Percentiles rank a stretch among this genome's conserved stretches.
Conservation (phyloP, 2,329 filamentous ascomycete species). For the Colletotrichum chlorophyti region DNA sequence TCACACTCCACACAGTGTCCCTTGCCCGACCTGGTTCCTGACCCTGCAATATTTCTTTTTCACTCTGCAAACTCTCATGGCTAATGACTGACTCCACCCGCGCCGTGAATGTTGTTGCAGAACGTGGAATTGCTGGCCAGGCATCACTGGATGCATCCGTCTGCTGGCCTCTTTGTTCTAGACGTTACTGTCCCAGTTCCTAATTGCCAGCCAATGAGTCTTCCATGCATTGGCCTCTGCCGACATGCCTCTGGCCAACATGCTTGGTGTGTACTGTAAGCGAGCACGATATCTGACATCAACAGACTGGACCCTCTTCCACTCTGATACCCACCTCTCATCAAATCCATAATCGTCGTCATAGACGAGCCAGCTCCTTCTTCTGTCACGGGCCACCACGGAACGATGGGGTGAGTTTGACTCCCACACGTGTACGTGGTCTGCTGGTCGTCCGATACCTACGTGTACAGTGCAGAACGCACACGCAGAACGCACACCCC, state of each 20-base stretch:
- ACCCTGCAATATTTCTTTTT: neutral
- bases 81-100: neutral
- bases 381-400: neutral
- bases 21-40: too few species aligned
- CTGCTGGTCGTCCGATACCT: constrained; percentile 6
- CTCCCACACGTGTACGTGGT: neutral
- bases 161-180: too few species aligned
- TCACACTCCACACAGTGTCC: too few species aligned
- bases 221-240: too few species aligned
- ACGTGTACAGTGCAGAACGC: too few species aligned
- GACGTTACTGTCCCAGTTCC: too few species aligned
- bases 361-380: neutral
- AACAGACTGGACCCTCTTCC: neutral
- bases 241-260: too few species aligned
- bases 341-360: constrained; percentile 5
- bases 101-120: too few species aligned
- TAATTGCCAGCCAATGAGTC: too few species aligned
- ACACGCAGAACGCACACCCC: neutral
- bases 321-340: neutral
- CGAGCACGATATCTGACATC: too few species aligned
- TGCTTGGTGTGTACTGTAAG: too few species aligned
- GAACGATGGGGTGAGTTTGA: neutral
- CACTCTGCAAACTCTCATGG: constrained; percentile 1
- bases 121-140: neutral
- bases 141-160: too few species aligned